A percentile compares a stretch with the other conserved stretches of the same genome.
phyloP scores from a whole-genome alignment of 768 basidiomycete species.

The Strobilomyces echinocephalus region DNA sequence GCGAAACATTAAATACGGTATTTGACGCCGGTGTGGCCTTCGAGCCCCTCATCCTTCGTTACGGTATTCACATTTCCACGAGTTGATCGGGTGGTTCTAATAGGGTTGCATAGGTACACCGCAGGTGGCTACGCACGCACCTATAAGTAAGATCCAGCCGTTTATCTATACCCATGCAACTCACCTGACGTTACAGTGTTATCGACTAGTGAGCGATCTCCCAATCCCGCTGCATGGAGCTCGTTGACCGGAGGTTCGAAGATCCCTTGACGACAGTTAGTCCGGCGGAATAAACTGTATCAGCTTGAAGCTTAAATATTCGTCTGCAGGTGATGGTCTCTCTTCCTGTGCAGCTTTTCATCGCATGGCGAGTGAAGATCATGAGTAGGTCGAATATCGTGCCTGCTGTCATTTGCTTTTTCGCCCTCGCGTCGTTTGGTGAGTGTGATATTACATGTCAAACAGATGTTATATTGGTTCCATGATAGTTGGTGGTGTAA shows the following conservation, averaged over 20 bases:
- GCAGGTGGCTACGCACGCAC: not conserved
- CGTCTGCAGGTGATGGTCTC: slow-evolving; percentile 40
- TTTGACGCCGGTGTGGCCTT: slow-evolving; percentile 48
- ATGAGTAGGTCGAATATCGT: slow-evolving; percentile 29
- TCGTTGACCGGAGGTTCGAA: slow-evolving; percentile 12
- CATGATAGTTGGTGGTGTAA: slow-evolving; percentile 31
- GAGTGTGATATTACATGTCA: not conserved
- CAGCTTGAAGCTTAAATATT: not conserved
- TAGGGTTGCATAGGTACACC: slow-evolving; percentile 26
- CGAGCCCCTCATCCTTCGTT: slow-evolving; percentile 42
- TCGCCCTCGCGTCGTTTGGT: slow-evolving; percentile 10
- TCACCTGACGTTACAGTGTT: slow-evolving; percentile 10
- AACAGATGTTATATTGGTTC: not conserved
- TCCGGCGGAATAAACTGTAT: not conserved
- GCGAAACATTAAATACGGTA: slow-evolving; percentile 34
- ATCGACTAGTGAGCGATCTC: slow-evolving; percentile 5
- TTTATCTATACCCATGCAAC: slow-evolving; percentile 17
- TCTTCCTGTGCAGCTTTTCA: slow-evolving; percentile 43
- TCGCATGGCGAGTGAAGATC: slow-evolving; percentile 41
- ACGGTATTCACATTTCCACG: slow-evolving; percentile 30
- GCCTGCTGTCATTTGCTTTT: slow-evolving; percentile 21
- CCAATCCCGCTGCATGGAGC: not conserved
- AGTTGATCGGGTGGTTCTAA: not conserved
- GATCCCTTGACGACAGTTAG: slow-evolving; percentile 46
- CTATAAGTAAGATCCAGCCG: slow-evolving; percentile 1